Conservation (phyloP, 2,329 filamentous ascomycete species). For the Exophiala alcalophila region DNA sequence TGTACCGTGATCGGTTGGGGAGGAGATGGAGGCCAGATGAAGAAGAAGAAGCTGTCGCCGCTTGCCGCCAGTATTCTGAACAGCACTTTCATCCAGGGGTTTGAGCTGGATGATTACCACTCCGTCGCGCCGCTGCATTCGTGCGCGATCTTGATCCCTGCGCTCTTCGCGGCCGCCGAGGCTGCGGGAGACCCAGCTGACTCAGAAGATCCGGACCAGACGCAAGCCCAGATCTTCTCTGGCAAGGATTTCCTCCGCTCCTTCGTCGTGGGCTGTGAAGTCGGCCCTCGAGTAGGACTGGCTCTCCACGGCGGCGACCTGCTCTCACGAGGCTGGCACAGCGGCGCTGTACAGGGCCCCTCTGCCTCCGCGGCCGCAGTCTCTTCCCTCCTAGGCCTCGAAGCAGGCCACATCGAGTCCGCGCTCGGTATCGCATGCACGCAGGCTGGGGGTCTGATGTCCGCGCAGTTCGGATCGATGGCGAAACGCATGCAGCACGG, state of each 20-base stretch:
- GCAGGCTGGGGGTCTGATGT: constrained; percentile 43
- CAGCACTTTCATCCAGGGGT: constrained; percentile 44
- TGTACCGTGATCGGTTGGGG: constrained; percentile 31
- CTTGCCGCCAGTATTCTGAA: constrained; percentile 44
- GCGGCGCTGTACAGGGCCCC: constrained; percentile 41
- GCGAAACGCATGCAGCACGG: constrained; percentile 49
- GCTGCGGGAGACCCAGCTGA: too few relatives aligned
- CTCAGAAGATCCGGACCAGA: too few relatives aligned
- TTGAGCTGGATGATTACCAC: constrained; percentile 48
- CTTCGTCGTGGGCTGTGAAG: constrained; percentile 42
- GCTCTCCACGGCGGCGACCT: constrained; percentile 41
- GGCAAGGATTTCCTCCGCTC: constrained; percentile 38
- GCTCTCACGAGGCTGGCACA: constrained; percentile 43
- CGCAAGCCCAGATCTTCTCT: constrained; percentile 4
- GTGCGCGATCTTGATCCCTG: constrained; percentile 39
- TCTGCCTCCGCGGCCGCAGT: constrained; percentile 38
- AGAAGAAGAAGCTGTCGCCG: constrained; percentile 38
- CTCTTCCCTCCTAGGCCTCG: constrained; percentile 35
- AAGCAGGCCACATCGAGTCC: constrained; percentile 34
- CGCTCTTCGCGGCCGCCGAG: constrained; percentile 40
- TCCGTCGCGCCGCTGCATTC: constrained; percentile 42
- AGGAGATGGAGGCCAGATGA: too few relatives aligned
- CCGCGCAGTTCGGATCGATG: constrained; percentile 44
- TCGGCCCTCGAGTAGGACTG: constrained; percentile 40
- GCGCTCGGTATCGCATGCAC: constrained; percentile 43